Evolutionary conservation across 2,329 filamentous ascomycete species (phyloP).

Genomic region (Fusarium mexicanum): DNA sequence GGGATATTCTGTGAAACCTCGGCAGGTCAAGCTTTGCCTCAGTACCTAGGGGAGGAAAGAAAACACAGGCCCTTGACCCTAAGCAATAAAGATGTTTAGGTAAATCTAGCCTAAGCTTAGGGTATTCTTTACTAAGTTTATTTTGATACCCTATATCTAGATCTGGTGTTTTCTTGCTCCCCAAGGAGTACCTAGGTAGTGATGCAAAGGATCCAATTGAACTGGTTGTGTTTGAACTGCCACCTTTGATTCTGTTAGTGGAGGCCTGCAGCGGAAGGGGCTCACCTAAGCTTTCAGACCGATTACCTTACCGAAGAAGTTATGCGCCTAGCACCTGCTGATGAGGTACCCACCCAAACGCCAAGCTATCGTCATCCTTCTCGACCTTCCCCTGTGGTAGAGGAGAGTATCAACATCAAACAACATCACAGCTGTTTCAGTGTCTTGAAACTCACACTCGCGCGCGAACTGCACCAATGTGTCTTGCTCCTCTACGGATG

Average conservation of each 20-base stretch:
- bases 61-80: no score
- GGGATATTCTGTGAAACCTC: conserved; percentile 2
- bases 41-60: neutral
- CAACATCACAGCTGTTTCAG: neutral
- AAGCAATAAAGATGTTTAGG: no score
- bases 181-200: neutral
- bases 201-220: neutral
- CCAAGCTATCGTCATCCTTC: neutral
- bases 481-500: conserved; percentile 2
- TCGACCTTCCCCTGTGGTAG: neutral
- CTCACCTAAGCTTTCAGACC: neutral
- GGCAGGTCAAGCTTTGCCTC: conserved; percentile 1
- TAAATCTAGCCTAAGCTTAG: no score
- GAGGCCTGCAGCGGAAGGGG: neutral
- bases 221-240: neutral
- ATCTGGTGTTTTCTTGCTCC: no score
- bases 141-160: no score
- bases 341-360: neutral
- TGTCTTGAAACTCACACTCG: neutral
- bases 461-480: neutral
- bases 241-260: neutral
- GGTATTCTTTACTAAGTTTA: no score
- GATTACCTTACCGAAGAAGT: neutral
- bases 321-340: neutral
- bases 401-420: neutral